Base-by-base conservation (phyloP, 345 rosid species). In the Lepidium aucheri region DNA sequence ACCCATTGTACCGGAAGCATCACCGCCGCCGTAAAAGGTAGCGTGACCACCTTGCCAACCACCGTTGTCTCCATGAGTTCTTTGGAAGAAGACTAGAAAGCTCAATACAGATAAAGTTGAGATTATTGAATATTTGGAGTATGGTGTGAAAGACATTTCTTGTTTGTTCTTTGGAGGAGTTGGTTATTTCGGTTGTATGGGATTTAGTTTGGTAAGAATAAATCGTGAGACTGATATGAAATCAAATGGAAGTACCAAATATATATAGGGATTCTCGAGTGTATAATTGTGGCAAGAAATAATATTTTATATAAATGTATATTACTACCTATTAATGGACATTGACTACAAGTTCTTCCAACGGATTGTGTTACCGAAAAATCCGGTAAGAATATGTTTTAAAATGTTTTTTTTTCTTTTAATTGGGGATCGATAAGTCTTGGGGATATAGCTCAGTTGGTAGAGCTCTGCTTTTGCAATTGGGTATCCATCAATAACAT, bases 1-100 rank as follows among this genome's bases (percentile, higher is more conserved):
- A 86, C 95, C 91, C 91, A 88, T 88, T 40, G 95, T 88, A 78
- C 91, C 89, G 28, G 91, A 80, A 22, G 95, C 95, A 32, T 88
- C 95, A 0, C 84, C 89, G 1, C 91, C 95, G 5, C 95, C 95
- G 59, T 88, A 88, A 70, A 88, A 88, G 9, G 95, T 88, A 44
- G 91, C 95, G 50, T 86, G 91, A 3, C 80, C 89, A 15, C 83
- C 18, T 66, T 82, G 61, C 96, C 98, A 89, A 3, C 90, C 94
- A 3, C 89, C 91, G 43, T 63, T 35, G 75, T 86, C 88, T 6
- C 77, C 94, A 44, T 14, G 74, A 70, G 77, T 35, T n/a, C 55
- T 78, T 10, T 33, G 67, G 30, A 86, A 42, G 74, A 55, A 32
- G 47, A 53, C 28, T 65, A 53, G 3, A 49, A 64, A 30, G 44